These are phyloP conservation scores for Hibiscus trionum DNA, from an alignment of 345 rosid genomes.

Conservation along the genomic window DNA sequence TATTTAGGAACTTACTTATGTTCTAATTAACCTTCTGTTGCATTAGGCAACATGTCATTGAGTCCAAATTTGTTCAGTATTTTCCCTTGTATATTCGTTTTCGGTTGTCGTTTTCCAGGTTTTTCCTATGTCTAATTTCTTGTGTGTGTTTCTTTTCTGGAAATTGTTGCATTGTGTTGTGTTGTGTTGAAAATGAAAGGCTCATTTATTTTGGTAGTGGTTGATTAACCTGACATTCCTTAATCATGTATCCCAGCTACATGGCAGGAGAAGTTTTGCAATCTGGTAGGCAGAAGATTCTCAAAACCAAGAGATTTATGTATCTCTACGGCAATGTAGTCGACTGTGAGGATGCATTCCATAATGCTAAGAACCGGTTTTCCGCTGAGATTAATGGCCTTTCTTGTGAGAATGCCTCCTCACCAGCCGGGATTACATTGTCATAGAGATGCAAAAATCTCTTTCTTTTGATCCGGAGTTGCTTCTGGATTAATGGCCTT, in stretches of 20 bases:
- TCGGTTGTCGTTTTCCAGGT: neutral
- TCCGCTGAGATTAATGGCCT: conserved; percentile 58
- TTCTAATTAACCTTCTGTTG: neutral
- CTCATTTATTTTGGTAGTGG: conserved; percentile 10
- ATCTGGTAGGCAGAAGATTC: conserved; percentile 51
- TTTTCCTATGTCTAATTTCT: neutral
- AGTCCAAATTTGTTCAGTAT: neutral
- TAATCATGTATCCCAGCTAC: conserved; percentile 16
- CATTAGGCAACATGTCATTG: too few relatives aligned
- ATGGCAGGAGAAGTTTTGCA: conserved; percentile 62
- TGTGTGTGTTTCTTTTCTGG: neutral
- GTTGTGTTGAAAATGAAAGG: neutral
- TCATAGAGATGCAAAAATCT: too few relatives aligned
- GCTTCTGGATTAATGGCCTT: conserved; percentile 26
- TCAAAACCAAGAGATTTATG: conserved; percentile 37
- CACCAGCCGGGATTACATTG: too few relatives aligned
- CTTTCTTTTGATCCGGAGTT: conserved; percentile 48
- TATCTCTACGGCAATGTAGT: conserved; percentile 14
- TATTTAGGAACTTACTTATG: neutral
- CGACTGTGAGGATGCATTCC: conserved; percentile 69
- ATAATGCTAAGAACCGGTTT: conserved; percentile 54
- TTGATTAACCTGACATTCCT: neutral
- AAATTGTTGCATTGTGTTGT: neutral
- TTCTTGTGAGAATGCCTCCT: conserved; percentile 17
- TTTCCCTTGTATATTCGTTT: neutral